Base-by-base conservation (phyloP, 768 basidiomycete genomes). In the Lactarius indigo region DNA sequence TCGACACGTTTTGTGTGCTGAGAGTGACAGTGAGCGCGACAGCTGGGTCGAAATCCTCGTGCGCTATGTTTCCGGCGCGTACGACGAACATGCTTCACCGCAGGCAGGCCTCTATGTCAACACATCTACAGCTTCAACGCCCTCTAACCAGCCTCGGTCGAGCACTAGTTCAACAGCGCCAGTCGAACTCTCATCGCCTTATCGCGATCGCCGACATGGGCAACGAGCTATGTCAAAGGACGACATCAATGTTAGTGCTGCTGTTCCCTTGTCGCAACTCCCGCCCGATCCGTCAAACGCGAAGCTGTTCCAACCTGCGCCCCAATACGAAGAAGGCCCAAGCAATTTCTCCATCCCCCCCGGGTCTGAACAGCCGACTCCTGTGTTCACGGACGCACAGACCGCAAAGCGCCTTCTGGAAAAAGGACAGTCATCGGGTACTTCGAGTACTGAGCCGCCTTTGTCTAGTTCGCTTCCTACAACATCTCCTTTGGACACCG, bases 41-140 rank as follows among this genome's bases (percentile, higher is more conserved):
- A 84, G 81, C 64, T 99, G 97, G 97, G 95, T 99, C 31, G 89
- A 93, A 65, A 88, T 93, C 68, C 87, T 99, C 61, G 94, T 97
- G 63, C 85, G 90, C 54, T 94, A 95, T 76, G 91, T 92, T 66
- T 84, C 87, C 9, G 92, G 92, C 39, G 77, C 79, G n/a, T 92
- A 92, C 78, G 89, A 84, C 76, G 90, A 92, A 79, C 64, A 63
- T 63, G 64, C 61, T 28, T 62, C 68, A 61, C 61, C 62, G 28
- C 59, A 63, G 30, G 42, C 70, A 61, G 54, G 58, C 64, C 41
- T 70, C 63, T 62, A 69, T 63, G 39, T 63, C 61, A 65, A 67
- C 54, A 61, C 72, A n/a, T 55, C 72, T n/a, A 63, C 69, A 26
- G 18, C 66, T 63, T 64, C 70, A 44, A 63, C 72, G 39, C 75